Evolutionary conservation across 2,329 filamentous ascomycete genomes (phyloP).

Genomic region (Pseudovirgaria hyperparasitica): DNA sequence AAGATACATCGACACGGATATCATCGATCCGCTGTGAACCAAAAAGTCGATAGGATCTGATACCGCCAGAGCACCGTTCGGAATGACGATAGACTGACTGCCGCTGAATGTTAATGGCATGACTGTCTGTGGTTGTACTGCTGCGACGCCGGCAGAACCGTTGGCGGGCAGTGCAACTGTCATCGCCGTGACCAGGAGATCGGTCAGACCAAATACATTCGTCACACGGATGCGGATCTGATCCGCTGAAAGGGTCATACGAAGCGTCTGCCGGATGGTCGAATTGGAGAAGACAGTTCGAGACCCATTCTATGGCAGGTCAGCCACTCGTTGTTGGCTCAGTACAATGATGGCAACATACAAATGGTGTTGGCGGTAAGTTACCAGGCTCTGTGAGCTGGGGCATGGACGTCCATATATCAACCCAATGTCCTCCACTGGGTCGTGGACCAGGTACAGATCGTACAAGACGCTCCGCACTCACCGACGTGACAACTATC

Average conservation of each 20-base stretch:
- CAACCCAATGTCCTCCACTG: constrained; percentile 48
- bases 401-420: constrained; percentile 54
- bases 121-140: constrained; percentile 40
- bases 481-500: too few relatives aligned
- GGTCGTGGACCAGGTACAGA: too few relatives aligned
- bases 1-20: constrained; percentile 48
- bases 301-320: constrained; percentile 34
- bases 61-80: constrained; percentile 44
- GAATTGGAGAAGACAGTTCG: constrained; percentile 45
- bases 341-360: constrained; percentile 7
- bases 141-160: constrained; percentile 39
- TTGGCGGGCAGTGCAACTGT: constrained; percentile 44
- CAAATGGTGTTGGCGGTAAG: constrained; percentile 46
- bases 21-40: constrained; percentile 36
- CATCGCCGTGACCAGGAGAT: constrained; percentile 46
- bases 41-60: constrained; percentile 48
- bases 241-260: constrained; percentile 42
- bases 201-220: constrained; percentile 50
- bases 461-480: too few relatives aligned
- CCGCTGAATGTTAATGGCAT: constrained; percentile 47
- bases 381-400: constrained; percentile 51
- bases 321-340: constrained; percentile 6
- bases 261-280: constrained; percentile 54
- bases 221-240: constrained; percentile 51
- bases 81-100: constrained; percentile 36